Base-by-base conservation (phyloP, 306 rosid species). In the Elaeagnus macrophylla region DNA sequence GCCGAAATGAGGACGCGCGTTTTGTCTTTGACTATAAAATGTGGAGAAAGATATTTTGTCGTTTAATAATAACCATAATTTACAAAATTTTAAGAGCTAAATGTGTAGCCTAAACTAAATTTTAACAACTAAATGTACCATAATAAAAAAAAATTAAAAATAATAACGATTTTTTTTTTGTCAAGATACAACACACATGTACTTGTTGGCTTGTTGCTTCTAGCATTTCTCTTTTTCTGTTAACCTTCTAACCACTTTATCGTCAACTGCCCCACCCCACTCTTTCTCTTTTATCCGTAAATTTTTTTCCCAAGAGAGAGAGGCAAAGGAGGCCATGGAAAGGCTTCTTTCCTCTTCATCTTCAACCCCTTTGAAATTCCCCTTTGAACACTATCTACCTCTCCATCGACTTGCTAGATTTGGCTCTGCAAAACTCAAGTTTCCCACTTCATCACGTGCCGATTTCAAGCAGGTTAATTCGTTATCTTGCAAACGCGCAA, bases 301-400 rank as follows among this genome's bases (percentile, higher is more conserved):
- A 37, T 35, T 9, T 50, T 32, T 36, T 40, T 48, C 17, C 38
- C 13, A n/a, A 36, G 57, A 15, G 44, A 56, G 52, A 55, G 76
- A 74, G 53, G 78, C 73, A 80, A 89, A 82, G 97, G 97, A 89
- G 53, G 78, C 75, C 81, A 89, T 85, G 97, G 97, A 89, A 65
- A 78, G 95, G 86, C 93, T 89, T 79, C 79, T 89, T 25, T 89
- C 76, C 25, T 80, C 81, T 46, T 65, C 91, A 65, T 74, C 91
- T 49, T 59, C 78, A 1, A 56, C 78, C 51, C 66, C 79, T 57
- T 63, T 78, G 52, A 73, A 70, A 43, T 5, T 67, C 46, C 55
- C 48, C 60, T 73, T 67, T 7, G 72, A 61, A 17, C 53, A 58
- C 14, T 62, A 60, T 12, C 19, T 76, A 36, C 48, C 67, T 43